Percentiles rank a stretch among this genome's conserved stretches.
Conservation (phyloP, 495 filamentous ascomycete species). For the Penicillium longicatenatum region DNA sequence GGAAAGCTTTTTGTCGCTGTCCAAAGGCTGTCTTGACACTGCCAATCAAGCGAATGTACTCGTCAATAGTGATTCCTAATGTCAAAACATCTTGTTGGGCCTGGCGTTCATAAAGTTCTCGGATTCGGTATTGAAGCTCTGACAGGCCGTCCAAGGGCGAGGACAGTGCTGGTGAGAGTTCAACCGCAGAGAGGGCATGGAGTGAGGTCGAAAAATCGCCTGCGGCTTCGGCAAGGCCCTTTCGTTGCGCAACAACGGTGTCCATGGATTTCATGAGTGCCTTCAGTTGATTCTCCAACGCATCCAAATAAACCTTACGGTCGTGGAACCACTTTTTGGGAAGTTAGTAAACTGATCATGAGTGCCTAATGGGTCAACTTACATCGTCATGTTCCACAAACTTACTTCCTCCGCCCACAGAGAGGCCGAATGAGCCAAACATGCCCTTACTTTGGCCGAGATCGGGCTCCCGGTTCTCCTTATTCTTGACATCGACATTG, state of each 20-base stretch:
- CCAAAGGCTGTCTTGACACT: slow-evolving; percentile 88
- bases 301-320: slow-evolving; percentile 89
- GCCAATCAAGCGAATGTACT: slow-evolving; percentile 95
- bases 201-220: slow-evolving; percentile 90
- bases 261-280: slow-evolving; percentile 92
- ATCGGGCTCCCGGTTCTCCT: slow-evolving; percentile 86
- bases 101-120: slow-evolving; percentile 93
- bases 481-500: slow-evolving; percentile 95
- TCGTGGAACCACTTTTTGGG: slow-evolving; percentile 89
- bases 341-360: slow-evolving; percentile 10
- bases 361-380: slow-evolving; percentile 36
- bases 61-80: slow-evolving; percentile 94
- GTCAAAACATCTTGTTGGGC: slow-evolving; percentile 97
- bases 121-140: slow-evolving; percentile 88
- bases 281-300: slow-evolving; percentile 92
- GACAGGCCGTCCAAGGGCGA: slow-evolving; percentile 86
- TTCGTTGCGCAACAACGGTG: slow-evolving; percentile 84
- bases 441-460: slow-evolving; percentile 91
- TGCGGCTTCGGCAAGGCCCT: slow-evolving; percentile 88
- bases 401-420: slow-evolving; percentile 72
- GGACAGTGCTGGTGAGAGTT: slow-evolving; percentile 85
- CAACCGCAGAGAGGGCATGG: slow-evolving; percentile 85
- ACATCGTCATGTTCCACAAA: slow-evolving; percentile 98
- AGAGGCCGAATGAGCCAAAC: slow-evolving; percentile 80
- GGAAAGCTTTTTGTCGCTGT: slow-evolving; percentile 92